A percentile compares a stretch with the other conserved stretches of the same genome.
These are phyloP conservation scores for Delphinella strobiligena DNA, from an alignment of 2,329 filamentous ascomycete genomes.

Conservation along the genomic window DNA sequence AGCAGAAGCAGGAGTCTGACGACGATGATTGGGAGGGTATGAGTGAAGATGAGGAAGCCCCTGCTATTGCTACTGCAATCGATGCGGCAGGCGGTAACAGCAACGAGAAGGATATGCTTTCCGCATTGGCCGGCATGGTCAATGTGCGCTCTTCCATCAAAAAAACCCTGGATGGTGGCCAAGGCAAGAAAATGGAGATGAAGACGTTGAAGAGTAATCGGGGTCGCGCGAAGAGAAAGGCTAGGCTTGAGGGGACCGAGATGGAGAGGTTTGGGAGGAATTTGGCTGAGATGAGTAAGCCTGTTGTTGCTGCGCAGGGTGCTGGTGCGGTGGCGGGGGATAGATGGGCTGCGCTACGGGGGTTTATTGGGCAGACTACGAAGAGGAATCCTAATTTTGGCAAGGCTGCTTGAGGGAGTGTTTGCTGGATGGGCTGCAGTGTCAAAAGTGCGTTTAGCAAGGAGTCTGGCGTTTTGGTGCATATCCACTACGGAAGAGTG, in stretches of 20 bases:
- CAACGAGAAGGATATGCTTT: conserved; percentile 4
- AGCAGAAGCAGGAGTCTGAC: conserved; percentile 36
- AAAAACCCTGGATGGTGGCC: conserved; percentile 6
- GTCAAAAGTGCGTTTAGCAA: too few relatives aligned
- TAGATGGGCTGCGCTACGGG: conserved; percentile 70
- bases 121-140: conserved; percentile 12
- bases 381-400: conserved; percentile 72
- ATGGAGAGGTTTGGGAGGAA: conserved; percentile 74
- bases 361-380: conserved; percentile 77
- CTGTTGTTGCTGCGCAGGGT: conserved; percentile 21
- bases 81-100: not conserved
- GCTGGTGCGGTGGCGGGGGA: conserved; percentile 31
- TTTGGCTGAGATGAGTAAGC: conserved; percentile 54
- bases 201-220: conserved; percentile 63
- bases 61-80: conserved; percentile 4
- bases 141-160: conserved; percentile 6
- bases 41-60: conserved; percentile 17
- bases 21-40: conserved; percentile 28
- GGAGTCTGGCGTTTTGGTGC: too few relatives aligned
- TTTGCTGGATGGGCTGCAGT: too few relatives aligned
- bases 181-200: conserved; percentile 55
- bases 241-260: conserved; percentile 67
- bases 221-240: conserved; percentile 74
- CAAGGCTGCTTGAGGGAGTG: conserved; percentile 1
- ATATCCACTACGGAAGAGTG: too few relatives aligned